Evolutionary conservation across 495 filamentous ascomycete genomes (phyloP), one percentile per base, ranked within the genome.

Genomic region (Paragyromitra xinjiangensis): DNA sequence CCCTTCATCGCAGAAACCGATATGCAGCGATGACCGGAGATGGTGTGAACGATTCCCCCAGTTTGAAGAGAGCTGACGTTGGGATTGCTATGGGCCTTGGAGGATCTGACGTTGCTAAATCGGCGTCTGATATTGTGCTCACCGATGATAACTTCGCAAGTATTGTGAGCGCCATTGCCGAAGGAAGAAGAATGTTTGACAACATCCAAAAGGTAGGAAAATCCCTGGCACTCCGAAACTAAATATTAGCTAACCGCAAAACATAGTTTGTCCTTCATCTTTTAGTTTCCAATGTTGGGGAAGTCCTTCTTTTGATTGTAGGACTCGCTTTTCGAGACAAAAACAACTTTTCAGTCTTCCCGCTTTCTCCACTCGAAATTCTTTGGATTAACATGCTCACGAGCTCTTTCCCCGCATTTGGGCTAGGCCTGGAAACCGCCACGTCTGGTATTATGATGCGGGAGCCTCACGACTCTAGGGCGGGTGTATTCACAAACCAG

Each of bases 71-170:
- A 26, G 88, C 90, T 19, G 88, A 92, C 78, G 87, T 92, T 19
- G 90, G 90, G 51, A 88, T 92, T 69, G 89, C 90, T 1, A 89
- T 92, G 83, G 90, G 88, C 44, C 88, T 90, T 42, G 86, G 87
- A 34, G 94, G 93, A 5, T 93, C 91, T 44, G 94, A 96, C 72
- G 94, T 96, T 19, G 94, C 94, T 34, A 95, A 94, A 82, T 92
- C 91, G 44, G 93, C 93, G 0, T 90, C 93, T 5, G 93, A 94
- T 82, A 93, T 95, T 80, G 92, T 95, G 7, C 84, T 95, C 22
- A 94, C 93, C 0, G 92, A 95, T 83, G 93, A 95, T 83, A 94
- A 96, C 82, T 85, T 85, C 85, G 84, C 77, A 84, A 86, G 62
- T 83, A 89, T 89, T 67, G 85, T 88, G 14, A 84, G 88, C 56